Evolutionary conservation across 441 rosid genomes (phyloP), one percentile per base, ranked within the genome.

Genomic region (Gossypium trilobum): DNA sequence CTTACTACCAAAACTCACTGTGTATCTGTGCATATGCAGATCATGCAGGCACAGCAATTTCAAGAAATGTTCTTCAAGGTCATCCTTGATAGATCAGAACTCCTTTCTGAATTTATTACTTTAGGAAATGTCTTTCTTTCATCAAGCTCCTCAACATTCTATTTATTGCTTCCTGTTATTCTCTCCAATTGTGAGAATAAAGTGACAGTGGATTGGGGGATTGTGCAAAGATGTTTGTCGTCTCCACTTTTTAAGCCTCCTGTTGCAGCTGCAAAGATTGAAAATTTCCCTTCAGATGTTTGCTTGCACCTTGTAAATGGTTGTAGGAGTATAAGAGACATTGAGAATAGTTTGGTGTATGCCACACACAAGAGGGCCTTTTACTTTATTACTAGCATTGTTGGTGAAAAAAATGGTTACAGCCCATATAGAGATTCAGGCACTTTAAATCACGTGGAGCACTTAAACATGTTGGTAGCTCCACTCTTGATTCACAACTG

Each of bases 51-150:
- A 1, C 85, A 85, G 75, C 68, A 66, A 57, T 95, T 95, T 80
- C 99, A 95, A 82, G 97, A 92, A 78, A 83, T 95, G 88, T 85
- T 83, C 74, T 84, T 95, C 57, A 91, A 88, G 83, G 85, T 85
- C 81, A 86, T 91, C 82, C 90, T 92, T 72, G 89, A 92, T 68
- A 84, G 92, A 69, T 78, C 72, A 54, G 82, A 91, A 75, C 83
- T 95, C 71, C 75, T 78, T 46, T 71, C 73, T 20, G 91, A 88
- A 27, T 77, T 51, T 82, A 88, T 92, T 83, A 77, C 82, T 65
- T 81, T 91, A 78, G 97, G 89, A 77, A 72, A 79, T 48, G 74
- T 72, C 66, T 78, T 79, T 73, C 16, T 39, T 76, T 51, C 75
- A 82, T 81, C 85, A 71, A 73, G 82, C 74, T 70, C 74, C 17